A percentile compares a stretch with the other conserved stretches of the same genome.
These are phyloP conservation scores for Podospora appendiculata DNA, from an alignment of 495 filamentous ascomycete genomes.

Conservation along the genomic window DNA sequence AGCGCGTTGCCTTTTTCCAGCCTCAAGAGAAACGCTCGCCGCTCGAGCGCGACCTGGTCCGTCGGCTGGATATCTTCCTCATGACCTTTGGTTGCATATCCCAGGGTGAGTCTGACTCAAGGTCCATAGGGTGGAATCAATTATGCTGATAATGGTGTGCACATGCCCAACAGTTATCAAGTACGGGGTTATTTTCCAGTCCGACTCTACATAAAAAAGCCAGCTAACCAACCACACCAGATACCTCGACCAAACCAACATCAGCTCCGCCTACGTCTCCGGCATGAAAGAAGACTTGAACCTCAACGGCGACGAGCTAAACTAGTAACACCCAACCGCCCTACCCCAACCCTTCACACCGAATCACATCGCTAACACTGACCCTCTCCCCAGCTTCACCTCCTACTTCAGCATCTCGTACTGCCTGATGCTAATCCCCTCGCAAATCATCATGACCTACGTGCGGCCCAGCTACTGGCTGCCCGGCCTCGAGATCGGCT, in stretches of 20 bases:
- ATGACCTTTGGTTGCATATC: slow-evolving; percentile 36
- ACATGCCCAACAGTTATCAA: slow-evolving; percentile 22
- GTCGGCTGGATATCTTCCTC: slow-evolving; percentile 31
- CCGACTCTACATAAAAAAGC: too few relatives aligned
- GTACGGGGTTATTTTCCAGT: slow-evolving; percentile 5
- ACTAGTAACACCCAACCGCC: slow-evolving; percentile 15
- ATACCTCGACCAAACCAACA: slow-evolving; percentile 32
- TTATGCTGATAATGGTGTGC: slow-evolving; percentile 1
- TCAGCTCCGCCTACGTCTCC: slow-evolving; percentile 35
- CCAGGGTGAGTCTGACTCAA: slow-evolving; percentile 17
- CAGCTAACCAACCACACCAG: neutral
- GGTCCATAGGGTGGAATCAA: neutral
- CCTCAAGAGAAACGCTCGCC: slow-evolving; percentile 4
- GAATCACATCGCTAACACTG: neutral
- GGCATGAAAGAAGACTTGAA: slow-evolving; percentile 37
- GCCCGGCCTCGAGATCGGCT: slow-evolving; percentile 32
- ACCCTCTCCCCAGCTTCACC: slow-evolving; percentile 33
- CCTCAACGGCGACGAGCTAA: slow-evolving; percentile 32
- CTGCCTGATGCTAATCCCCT: slow-evolving; percentile 37
- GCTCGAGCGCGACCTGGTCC: slow-evolving; percentile 30
- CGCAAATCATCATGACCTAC: slow-evolving; percentile 46
- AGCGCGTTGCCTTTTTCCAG: neutral
- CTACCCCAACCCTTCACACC: neutral
- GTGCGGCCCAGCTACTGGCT: slow-evolving; percentile 33
- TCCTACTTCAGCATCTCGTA: slow-evolving; percentile 42